These are phyloP conservation scores for Sugiyamaella marilandica DNA, from an alignment of 805 yeast genomes.

Conservation along the genomic window DNA sequence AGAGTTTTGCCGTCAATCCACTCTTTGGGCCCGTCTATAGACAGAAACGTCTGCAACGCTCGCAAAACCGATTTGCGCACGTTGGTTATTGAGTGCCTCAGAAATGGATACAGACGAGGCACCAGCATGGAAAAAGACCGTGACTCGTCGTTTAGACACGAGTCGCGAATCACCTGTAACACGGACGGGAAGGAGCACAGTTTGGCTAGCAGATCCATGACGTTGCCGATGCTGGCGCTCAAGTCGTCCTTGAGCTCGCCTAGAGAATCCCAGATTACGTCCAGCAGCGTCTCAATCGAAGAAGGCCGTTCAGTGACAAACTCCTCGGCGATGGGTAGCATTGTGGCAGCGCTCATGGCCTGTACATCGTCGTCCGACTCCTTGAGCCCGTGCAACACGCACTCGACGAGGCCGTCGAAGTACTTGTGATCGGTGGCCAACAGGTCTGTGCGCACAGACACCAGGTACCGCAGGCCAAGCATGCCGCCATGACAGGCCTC, in stretches of 20 bases:
- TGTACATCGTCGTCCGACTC: slow-evolving; percentile 91
- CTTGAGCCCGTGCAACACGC: slow-evolving; percentile 83
- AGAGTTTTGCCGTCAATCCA: slow-evolving; percentile 79
- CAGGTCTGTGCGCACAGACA: slow-evolving; percentile 81
- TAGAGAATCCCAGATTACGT: slow-evolving; percentile 87
- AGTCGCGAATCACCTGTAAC: slow-evolving; percentile 61
- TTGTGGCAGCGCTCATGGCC: slow-evolving; percentile 90
- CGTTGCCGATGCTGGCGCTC: slow-evolving; percentile 91
- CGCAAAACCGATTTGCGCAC: slow-evolving; percentile 85
- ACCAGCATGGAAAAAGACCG: slow-evolving; percentile 68
- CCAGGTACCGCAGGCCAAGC: slow-evolving; percentile 88
- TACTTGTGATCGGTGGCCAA: slow-evolving; percentile 53
- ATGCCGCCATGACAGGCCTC: slow-evolving; percentile 98
- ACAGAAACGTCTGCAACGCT: slow-evolving; percentile 70
- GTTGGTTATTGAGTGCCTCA: slow-evolving; percentile 87
- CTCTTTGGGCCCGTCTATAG: slow-evolving; percentile 43
- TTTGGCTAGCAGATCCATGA: slow-evolving; percentile 88
- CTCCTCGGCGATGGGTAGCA: slow-evolving; percentile 84
- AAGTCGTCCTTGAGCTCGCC: slow-evolving; percentile 84
- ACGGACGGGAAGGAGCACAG: slow-evolving; percentile 80
- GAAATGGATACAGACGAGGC: slow-evolving; percentile 88
- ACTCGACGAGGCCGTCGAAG: slow-evolving; percentile 66
- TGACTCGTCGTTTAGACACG: slow-evolving; percentile 40
- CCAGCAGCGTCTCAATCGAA: slow-evolving; percentile 43
- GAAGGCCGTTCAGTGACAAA: slow-evolving; percentile 62